Evolutionary conservation across 1,284 basidiomycete genomes (phyloP).

Genomic region (Mrakiaceae sp.): DNA sequence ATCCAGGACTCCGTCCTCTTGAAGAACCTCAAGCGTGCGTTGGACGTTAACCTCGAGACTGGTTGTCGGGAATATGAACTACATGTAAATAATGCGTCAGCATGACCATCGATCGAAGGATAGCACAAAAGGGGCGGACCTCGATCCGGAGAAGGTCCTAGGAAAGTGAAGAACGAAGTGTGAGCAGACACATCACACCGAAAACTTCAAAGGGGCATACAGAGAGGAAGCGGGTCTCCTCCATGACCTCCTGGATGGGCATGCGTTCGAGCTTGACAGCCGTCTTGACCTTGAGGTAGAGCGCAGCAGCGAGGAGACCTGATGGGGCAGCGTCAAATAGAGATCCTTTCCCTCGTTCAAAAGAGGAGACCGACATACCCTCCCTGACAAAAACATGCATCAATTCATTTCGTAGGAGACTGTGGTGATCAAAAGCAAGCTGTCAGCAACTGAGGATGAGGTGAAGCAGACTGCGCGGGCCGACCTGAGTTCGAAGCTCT

Average conservation of each 20-base stretch:
- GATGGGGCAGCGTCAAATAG: background rate
- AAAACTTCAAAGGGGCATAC: too few relatives aligned
- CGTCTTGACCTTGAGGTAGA: constrained; percentile 11
- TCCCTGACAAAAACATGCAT: constrained; percentile 9
- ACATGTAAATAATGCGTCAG: background rate
- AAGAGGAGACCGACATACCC: background rate
- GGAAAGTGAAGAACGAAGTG: too few relatives aligned
- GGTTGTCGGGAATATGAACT: constrained; percentile 8
- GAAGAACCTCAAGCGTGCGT: background rate
- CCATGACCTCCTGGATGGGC: constrained; percentile 1
- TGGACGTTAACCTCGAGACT: constrained; percentile 12
- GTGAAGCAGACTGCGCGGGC: background rate
- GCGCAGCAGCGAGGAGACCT: constrained; percentile 10
- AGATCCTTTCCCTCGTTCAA: background rate
- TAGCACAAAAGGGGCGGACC: background rate
- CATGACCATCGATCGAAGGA: too few relatives aligned
- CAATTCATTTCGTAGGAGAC: background rate
- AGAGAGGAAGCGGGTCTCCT: constrained; percentile 8
- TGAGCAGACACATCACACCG: too few relatives aligned
- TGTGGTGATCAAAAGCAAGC: too few relatives aligned
- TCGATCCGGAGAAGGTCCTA: constrained; percentile 10
- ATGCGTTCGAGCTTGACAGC: background rate
- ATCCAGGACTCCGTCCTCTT: constrained; percentile 4
- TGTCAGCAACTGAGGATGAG: too few relatives aligned
- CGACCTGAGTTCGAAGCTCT: constrained; percentile 9